phyloP scores from a whole-genome alignment of 345 rosid species.

The Bretschneidera sinensis region DNA sequence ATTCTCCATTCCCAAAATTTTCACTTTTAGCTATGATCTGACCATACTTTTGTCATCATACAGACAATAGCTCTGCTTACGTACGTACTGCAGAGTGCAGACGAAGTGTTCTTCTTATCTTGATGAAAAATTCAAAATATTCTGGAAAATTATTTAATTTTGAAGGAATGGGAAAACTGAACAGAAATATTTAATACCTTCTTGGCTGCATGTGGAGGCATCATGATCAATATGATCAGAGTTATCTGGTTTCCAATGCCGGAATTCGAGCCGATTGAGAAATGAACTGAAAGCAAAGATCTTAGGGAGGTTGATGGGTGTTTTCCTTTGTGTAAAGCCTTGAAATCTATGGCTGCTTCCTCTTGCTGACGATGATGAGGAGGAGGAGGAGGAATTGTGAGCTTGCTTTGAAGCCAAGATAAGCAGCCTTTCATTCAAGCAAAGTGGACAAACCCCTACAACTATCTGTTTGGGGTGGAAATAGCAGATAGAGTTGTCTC shows the following conservation, averaged over 20 bases:
- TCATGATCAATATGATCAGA: conserved; percentile 34
- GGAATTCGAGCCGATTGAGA: conserved; percentile 66
- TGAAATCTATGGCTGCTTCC: conserved; percentile 15
- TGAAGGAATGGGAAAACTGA: neutral
- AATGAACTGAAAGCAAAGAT: conserved; percentile 73
- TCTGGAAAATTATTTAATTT: neutral
- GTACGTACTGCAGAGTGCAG: neutral
- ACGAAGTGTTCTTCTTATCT: neutral
- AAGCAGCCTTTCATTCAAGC: conserved; percentile 84
- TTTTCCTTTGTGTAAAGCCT: conserved; percentile 22
- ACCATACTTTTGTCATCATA: conserved; percentile 25
- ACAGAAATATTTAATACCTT: conserved; percentile 44
- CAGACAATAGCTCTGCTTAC: conserved; percentile 4
- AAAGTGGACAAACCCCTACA: conserved; percentile 75
- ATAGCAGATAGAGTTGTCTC: conserved; percentile 55
- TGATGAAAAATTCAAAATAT: conserved; percentile 1
- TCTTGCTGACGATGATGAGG: conserved; percentile 25
- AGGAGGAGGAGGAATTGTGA: conserved; percentile 17
- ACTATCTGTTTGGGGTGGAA: conserved; percentile 65
- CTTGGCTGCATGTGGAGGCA: conserved; percentile 60
- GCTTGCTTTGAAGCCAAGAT: conserved; percentile 69
- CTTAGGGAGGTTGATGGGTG: conserved; percentile 49
- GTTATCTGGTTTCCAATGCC: conserved; percentile 47
- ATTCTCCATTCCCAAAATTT: conserved; percentile 8
- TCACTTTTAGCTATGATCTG: conserved; percentile 15